phyloP scores from a whole-genome alignment of 768 basidiomycete genomes.

The Trametes elegans region DNA sequence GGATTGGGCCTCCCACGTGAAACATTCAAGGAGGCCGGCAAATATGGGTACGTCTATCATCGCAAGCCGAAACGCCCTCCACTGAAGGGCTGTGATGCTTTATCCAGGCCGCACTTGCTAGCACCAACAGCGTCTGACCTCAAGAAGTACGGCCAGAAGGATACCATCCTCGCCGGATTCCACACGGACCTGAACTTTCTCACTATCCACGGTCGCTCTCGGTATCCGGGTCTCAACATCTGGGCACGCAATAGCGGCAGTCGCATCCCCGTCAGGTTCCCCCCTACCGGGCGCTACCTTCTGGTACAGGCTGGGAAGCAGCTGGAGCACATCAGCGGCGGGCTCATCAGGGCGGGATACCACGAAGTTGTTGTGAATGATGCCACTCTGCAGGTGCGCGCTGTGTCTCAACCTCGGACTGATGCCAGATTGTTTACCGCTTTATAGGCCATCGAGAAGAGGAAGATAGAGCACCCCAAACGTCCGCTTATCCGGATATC shows the following conservation, averaged over 20 bases:
- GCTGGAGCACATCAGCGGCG: constrained; percentile 81
- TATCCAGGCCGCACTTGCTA: constrained; percentile 72
- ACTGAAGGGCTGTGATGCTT: background rate
- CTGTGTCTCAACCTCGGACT: no score
- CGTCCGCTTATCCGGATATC: constrained; percentile 95
- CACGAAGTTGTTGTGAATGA: constrained; percentile 94
- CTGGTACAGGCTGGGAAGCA: constrained; percentile 97
- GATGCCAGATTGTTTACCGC: background rate
- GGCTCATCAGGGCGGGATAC: constrained; percentile 87
- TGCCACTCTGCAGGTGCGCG: constrained; percentile 68
- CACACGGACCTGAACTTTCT: constrained; percentile 94
- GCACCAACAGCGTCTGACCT: constrained; percentile 95
- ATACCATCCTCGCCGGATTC: constrained; percentile 91
- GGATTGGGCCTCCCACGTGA: constrained; percentile 73
- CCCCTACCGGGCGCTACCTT: constrained; percentile 72
- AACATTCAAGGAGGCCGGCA: constrained; percentile 76
- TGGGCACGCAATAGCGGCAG: constrained; percentile 96
- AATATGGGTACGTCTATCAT: constrained; percentile 64
- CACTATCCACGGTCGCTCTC: constrained; percentile 85
- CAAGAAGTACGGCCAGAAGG: constrained; percentile 67
- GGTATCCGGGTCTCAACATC: constrained; percentile 86
- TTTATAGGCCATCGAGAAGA: constrained; percentile 57
- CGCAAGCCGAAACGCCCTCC: background rate
- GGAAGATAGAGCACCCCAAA: constrained; percentile 56
- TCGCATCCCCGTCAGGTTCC: constrained; percentile 84